Evolutionary conservation across 2,329 filamentous ascomycete species (phyloP).

Genomic region (Ceratocystis albifundus): DNA sequence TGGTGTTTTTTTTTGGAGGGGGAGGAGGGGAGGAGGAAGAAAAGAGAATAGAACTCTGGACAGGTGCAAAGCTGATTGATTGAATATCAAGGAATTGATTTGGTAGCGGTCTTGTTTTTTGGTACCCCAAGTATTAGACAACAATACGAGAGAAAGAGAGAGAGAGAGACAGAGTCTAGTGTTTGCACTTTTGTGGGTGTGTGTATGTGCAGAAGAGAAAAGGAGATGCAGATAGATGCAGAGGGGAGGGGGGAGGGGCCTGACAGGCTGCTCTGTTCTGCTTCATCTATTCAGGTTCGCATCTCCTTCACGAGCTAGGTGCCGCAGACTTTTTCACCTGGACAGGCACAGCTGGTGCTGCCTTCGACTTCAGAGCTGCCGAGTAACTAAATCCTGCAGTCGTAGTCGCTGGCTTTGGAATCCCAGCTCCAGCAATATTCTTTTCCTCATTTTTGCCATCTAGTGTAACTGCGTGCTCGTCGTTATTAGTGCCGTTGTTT

Average conservation of each 20-base stretch:
- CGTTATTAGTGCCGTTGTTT: neutral
- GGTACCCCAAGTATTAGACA: neutral
- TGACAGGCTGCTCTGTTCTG: neutral
- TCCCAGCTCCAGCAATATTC: neutral
- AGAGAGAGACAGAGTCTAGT: neutral
- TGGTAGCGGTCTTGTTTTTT: no score
- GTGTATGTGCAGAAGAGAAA: no score
- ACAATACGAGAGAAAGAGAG: neutral
- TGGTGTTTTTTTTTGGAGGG: neutral
- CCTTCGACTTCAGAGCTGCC: constrained; percentile 22
- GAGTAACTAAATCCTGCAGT: constrained; percentile 21
- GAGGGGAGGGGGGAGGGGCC: no score
- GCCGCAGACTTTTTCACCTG: constrained; percentile 6
- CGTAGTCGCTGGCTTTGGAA: neutral
- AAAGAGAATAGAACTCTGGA: no score
- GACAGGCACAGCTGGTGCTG: constrained; percentile 1
- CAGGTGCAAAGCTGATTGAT: no score
- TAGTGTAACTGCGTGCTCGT: neutral
- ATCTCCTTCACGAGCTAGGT: neutral
- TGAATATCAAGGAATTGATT: no score
- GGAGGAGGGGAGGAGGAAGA: neutral
- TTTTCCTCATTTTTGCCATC: neutral
- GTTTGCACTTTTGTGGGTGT: no score
- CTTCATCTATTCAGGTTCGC: neutral
- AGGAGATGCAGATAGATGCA: neutral